phyloP scores from a whole-genome alignment of 257 asterid species.

The Orobanche coerulescens region DNA sequence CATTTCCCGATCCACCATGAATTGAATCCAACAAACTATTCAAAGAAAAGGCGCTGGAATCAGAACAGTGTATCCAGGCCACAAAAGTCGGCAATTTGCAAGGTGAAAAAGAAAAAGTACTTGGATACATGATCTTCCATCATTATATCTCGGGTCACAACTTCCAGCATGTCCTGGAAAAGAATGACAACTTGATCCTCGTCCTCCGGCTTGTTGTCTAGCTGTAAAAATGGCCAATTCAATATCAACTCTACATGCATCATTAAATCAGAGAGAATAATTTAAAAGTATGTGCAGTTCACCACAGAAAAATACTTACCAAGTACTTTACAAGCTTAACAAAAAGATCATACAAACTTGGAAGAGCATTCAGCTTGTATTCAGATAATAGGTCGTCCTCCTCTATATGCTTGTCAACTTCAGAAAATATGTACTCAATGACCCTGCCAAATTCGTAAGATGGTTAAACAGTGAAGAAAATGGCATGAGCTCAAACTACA shows the following conservation, averaged over 20 bases:
- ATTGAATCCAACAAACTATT: constrained; percentile 81
- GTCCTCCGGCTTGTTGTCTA: constrained; percentile 79
- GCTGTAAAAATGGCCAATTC: constrained; percentile 42
- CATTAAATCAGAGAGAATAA: not conserved
- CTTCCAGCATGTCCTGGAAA: constrained; percentile 99
- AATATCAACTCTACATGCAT: constrained; percentile 16
- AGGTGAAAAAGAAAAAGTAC: constrained; percentile 36
- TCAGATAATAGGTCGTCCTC: constrained; percentile 52
- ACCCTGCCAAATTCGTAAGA: constrained; percentile 48
- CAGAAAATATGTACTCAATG: constrained; percentile 69
- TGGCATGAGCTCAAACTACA: constrained; percentile 9
- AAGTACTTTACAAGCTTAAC: constrained; percentile 85
- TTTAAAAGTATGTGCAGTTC: not conserved
- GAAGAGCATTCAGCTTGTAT: constrained; percentile 78
- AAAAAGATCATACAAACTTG: constrained; percentile 76
- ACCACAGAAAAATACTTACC: constrained; percentile 44
- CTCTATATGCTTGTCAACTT: constrained; percentile 73
- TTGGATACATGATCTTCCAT: constrained; percentile 82
- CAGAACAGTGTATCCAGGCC: constrained; percentile 16
- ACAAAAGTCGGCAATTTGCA: constrained; percentile 15
- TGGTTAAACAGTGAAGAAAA: constrained; percentile 18
- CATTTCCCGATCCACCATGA: constrained; percentile 75
- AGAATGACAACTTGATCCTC: constrained; percentile 97
- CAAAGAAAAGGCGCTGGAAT: constrained; percentile 20
- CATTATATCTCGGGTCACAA: constrained; percentile 93